A percentile compares a stretch with the other conserved stretches of the same genome.
Evolutionary conservation across 2,329 filamentous ascomycete genomes (phyloP).

Genomic region (Trichoderma sp.): DNA sequence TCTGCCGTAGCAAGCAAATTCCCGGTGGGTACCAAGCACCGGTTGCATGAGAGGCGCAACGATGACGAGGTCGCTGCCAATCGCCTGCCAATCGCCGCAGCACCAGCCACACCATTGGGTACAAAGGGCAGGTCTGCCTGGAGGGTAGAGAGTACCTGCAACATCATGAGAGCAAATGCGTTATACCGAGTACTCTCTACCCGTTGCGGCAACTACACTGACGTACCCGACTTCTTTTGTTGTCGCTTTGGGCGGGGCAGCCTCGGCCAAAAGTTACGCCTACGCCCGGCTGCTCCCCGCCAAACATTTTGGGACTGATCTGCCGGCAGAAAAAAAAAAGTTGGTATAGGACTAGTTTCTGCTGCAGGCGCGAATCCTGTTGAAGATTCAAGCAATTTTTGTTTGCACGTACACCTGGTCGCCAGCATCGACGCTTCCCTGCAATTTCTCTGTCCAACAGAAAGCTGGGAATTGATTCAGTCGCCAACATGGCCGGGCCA

Average conservation of each 20-base stretch:
- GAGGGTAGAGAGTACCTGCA: background rate
- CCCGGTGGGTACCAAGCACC: slow-evolving; percentile 7
- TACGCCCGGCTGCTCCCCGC: slow-evolving; percentile 19
- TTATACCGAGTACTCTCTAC: background rate
- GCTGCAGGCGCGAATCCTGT: background rate
- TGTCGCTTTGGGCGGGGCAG: background rate
- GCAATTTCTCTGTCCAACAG: background rate
- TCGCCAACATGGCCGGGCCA: slow-evolving; percentile 22
- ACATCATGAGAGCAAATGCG: fast-evolving
- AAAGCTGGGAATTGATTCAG: slow-evolving; percentile 15
- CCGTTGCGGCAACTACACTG: background rate
- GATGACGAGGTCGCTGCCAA: slow-evolving; percentile 27
- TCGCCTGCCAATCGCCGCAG: background rate
- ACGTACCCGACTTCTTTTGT: background rate
- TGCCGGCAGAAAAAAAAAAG: slow-evolving; percentile 28
- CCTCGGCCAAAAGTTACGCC: slow-evolving; percentile 23
- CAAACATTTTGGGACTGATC: slow-evolving; percentile 15
- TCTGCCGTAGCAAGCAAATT: slow-evolving; percentile 2
- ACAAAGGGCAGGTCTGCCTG: background rate
- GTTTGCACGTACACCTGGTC: background rate
- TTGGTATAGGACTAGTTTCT: background rate
- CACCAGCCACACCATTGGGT: slow-evolving; percentile 7
- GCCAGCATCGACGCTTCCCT: background rate
- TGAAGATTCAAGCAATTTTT: slow-evolving; percentile 5
- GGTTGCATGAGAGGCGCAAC: slow-evolving; percentile 27